Evolutionary conservation across 129 eudicot species (phyloP), one percentile per base, ranked within the genome.

Genomic region (Smallanthus sonchifolius): DNA sequence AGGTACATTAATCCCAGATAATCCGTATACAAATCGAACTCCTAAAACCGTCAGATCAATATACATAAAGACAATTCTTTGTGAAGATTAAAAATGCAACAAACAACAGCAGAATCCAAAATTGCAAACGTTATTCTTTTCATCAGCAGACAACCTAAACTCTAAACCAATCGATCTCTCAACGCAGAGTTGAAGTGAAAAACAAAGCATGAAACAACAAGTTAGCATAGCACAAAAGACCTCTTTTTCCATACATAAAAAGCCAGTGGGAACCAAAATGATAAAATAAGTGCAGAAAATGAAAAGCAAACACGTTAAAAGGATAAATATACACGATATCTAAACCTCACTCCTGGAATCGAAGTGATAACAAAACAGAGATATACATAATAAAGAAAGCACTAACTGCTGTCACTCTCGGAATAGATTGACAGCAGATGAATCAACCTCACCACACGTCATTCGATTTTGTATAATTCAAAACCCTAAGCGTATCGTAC

Each of bases 401-500:
- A 75, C 72, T 8, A 49, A 64, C 34, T 40, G 3, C 51, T 4
- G 54, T 65, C 79, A 75, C 72, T 37, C 72, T 47, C 72, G 5
- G 20, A 11, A 48, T 47, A 65, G 32, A 51, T 65, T 19, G 35
- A 16, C 0, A 52, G 8, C 51, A 63, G 15, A 74, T 38, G 5
- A 35, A 62, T 62, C 30, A 63, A 47, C 57, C 14, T 64, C 36
- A 17, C 14, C 11, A 49, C 49, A 65, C 37, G 38, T 55, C 28
- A 49, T 65, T 19, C 19, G 65, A 51, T 10, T 74, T 2, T 14
- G 40, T 38, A 64, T 49, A 7, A 34, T 75, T 52, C 73, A 75
- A 75, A 75, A 65, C 73, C 79, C 79, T 65, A 75, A 51, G 24
- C 24, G 55, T 17, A 6, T 47, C 13, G 5, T 38, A 7, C 65